phyloP scores from a whole-genome alignment of 2,329 filamentous ascomycete genomes.

The Cytospora piceae region DNA sequence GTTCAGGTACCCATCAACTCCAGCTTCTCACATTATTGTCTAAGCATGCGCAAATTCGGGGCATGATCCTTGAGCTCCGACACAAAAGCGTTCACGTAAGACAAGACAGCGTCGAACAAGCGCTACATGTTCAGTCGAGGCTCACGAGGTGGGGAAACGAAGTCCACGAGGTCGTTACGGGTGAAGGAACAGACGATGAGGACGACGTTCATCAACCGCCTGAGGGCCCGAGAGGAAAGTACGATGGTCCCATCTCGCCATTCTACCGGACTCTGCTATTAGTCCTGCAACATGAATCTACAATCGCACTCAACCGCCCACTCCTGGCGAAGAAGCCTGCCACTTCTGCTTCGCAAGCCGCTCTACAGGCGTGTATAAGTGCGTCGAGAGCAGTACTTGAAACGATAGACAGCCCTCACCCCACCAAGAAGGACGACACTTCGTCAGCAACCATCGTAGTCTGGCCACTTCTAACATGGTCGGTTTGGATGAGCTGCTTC shows the following conservation, averaged over 20 bases:
- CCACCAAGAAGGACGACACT: not conserved
- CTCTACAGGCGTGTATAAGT: slow-evolving; percentile 33
- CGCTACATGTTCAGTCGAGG: slow-evolving; percentile 31
- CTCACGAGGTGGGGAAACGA: slow-evolving; percentile 31
- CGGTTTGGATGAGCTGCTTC: slow-evolving; percentile 34
- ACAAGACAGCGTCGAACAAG: slow-evolving; percentile 29
- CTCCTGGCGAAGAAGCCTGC: slow-evolving; percentile 30
- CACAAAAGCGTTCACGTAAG: slow-evolving; percentile 30
- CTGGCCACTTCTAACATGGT: slow-evolving; percentile 34
- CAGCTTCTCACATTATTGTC: slow-evolving; percentile 30
- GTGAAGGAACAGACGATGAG: slow-evolving; percentile 21
- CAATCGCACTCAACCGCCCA: slow-evolving; percentile 31
- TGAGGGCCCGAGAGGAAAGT: not conserved
- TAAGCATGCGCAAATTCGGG: slow-evolving; percentile 32
- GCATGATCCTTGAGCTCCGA: slow-evolving; percentile 33
- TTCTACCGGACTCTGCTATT: slow-evolving; percentile 25
- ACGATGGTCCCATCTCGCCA: slow-evolving; percentile 1
- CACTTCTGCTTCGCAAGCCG: slow-evolving; percentile 31
- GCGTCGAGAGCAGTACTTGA: slow-evolving; percentile 32
- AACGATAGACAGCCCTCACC: slow-evolving; percentile 11
- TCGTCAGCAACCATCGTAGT: slow-evolving; percentile 22
- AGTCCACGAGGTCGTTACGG: slow-evolving; percentile 25
- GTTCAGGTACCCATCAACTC: slow-evolving; percentile 7
- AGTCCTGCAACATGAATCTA: slow-evolving; percentile 32
- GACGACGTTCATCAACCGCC: not conserved